A percentile compares a stretch with the other conserved stretches of the same genome.
phyloP scores from a whole-genome alignment of 768 basidiomycete species.

The Russula compacta region DNA sequence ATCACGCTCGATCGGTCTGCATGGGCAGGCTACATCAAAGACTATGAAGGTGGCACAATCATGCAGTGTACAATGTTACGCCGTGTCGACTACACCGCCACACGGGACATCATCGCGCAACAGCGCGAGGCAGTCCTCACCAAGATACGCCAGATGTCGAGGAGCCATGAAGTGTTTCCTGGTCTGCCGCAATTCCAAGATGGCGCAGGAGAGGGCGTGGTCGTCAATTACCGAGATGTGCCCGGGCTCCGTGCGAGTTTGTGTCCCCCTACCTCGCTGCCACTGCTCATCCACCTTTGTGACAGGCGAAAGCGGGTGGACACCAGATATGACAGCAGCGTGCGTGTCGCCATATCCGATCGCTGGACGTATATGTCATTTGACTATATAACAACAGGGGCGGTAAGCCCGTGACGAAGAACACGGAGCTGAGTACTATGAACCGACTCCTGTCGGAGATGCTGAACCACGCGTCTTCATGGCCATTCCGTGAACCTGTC shows the following conservation, averaged over 20 bases:
- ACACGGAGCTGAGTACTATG: constrained; percentile 58
- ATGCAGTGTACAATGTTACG: constrained; percentile 98
- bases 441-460: constrained; percentile 72
- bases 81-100: constrained; percentile 83
- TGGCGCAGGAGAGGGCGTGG: constrained; percentile 40
- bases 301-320: constrained; percentile 88
- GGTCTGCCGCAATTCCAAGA: constrained; percentile 72
- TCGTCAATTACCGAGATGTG: constrained; percentile 66
- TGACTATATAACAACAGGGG: constrained; percentile 19
- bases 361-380: not conserved
- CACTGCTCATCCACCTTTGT: constrained; percentile 1
- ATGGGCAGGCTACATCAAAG: constrained; percentile 99
- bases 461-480: constrained; percentile 66
- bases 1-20: constrained; percentile 83
- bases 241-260: constrained; percentile 70
- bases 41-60: constrained; percentile 98
- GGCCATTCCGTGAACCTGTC: constrained; percentile 85
- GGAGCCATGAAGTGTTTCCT: constrained; percentile 75
- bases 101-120: constrained; percentile 57
- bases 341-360: constrained; percentile 30
- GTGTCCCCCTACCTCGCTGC: not conserved
- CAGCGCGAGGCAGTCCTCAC: constrained; percentile 86
- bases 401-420: constrained; percentile 39
- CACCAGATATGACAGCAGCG: constrained; percentile 67
- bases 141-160: constrained; percentile 82